These are phyloP conservation scores for Candida sp. DNA, from an alignment of 1,139 yeast species.

Conservation along the genomic window DNA sequence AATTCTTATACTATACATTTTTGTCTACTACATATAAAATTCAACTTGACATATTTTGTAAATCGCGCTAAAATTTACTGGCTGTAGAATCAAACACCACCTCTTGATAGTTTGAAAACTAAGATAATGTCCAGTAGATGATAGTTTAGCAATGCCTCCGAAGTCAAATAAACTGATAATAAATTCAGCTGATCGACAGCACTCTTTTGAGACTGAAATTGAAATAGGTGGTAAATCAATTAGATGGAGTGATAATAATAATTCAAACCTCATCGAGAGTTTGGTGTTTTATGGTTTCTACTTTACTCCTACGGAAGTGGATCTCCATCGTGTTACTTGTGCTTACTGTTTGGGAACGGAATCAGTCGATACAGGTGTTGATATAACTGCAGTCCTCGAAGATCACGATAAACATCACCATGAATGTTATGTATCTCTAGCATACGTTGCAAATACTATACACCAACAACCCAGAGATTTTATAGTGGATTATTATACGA, in stretches of 20 bases:
- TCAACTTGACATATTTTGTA: not conserved
- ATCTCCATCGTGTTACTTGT: slow-evolving; percentile 55
- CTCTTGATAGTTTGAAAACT: too few relatives aligned
- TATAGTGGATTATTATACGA: not conserved
- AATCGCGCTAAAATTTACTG: not conserved
- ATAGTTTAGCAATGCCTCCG: not conserved
- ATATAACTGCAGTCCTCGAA: slow-evolving; percentile 25
- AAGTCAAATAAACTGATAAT: slow-evolving; percentile 11
- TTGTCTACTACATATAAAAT: not conserved
- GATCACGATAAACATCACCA: slow-evolving; percentile 48
- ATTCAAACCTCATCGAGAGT: slow-evolving; percentile 9
- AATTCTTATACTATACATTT: not conserved
- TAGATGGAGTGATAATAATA: slow-evolving; percentile 15
- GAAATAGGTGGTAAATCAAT: slow-evolving; percentile 9
- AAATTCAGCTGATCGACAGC: slow-evolving; percentile 13
- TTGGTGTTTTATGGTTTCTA: slow-evolving; percentile 67
- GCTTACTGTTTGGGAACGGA: slow-evolving; percentile 54
- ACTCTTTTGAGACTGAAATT: slow-evolving; percentile 13
- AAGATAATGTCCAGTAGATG: not conserved
- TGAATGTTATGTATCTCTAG: slow-evolving; percentile 41
- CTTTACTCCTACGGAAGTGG: slow-evolving; percentile 52
- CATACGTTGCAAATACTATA: not conserved
- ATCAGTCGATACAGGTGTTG: slow-evolving; percentile 13
- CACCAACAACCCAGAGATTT: not conserved
- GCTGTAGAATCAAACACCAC: too few relatives aligned